phyloP scores from a whole-genome alignment of 2,329 filamentous ascomycete species.

The Myriosclerotinia duriaeana region DNA sequence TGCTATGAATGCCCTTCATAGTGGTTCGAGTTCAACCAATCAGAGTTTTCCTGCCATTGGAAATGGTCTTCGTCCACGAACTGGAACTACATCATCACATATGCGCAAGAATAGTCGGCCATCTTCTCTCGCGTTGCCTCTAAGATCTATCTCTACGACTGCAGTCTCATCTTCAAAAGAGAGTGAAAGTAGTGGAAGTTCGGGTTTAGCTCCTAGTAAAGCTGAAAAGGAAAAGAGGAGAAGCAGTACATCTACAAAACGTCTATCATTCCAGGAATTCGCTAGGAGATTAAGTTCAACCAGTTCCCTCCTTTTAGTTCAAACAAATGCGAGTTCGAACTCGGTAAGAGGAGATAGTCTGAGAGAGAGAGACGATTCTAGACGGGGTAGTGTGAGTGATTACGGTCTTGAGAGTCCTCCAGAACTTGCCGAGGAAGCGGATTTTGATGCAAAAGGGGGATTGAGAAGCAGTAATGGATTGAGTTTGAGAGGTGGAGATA shows the following conservation, averaged over 20 bases:
- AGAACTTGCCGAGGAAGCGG: background rate
- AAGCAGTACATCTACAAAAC: conserved; percentile 56
- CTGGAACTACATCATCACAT: conserved; percentile 31
- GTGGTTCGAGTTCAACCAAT: conserved; percentile 22
- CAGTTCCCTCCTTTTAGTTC: conserved; percentile 58
- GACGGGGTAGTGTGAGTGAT: conserved; percentile 30
- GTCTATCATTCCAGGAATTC: conserved; percentile 61
- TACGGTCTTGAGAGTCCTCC: background rate
- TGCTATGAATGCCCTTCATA: conserved; percentile 38
- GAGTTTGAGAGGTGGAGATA: conserved; percentile 2
- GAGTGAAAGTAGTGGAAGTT: conserved; percentile 23
- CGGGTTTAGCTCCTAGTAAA: conserved; percentile 26
- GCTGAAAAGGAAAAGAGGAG: conserved; percentile 46
- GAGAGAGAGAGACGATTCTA: conserved; percentile 29
- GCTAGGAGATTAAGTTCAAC: conserved; percentile 59
- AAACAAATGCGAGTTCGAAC: conserved; percentile 50
- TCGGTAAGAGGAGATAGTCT: conserved; percentile 33
- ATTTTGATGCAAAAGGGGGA: background rate
- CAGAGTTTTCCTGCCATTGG: conserved; percentile 7
- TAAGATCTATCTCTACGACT: conserved; percentile 35
- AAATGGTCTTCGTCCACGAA: conserved; percentile 33
- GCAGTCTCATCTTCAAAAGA: conserved; percentile 32
- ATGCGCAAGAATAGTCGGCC: conserved; percentile 31
- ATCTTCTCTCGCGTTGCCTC: conserved; percentile 35
- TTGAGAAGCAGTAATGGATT: background rate